phyloP scores from a whole-genome alignment of 768 basidiomycete species.

The Xerocomellus amylosporus region DNA sequence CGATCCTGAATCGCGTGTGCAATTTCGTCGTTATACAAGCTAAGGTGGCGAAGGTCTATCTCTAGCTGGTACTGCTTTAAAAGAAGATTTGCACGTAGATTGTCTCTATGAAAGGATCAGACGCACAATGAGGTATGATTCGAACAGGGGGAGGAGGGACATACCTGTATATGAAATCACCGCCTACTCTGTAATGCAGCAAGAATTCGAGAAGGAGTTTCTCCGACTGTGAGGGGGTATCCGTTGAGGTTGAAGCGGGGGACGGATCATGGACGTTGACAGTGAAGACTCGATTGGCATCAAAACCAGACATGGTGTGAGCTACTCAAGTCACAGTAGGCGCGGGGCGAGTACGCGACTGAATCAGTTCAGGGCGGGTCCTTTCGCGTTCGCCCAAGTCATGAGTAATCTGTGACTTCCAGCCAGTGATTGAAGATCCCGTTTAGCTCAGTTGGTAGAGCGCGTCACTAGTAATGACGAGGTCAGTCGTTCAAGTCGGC shows the following conservation, averaged over 20 bases:
- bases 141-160: slow-evolving; percentile 15
- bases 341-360: slow-evolving; percentile 8
- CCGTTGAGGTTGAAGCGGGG: slow-evolving; percentile 53
- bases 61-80: slow-evolving; percentile 85
- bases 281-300: slow-evolving; percentile 75
- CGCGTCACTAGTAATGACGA: slow-evolving; percentile 49
- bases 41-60: slow-evolving; percentile 75
- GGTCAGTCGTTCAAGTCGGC: slow-evolving; percentile 43
- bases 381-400: slow-evolving; percentile 25
- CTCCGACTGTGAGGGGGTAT: slow-evolving; percentile 78
- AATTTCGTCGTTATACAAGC: slow-evolving; percentile 90
- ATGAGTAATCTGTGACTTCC: background rate
- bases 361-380: slow-evolving; percentile 26
- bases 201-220: slow-evolving; percentile 83
- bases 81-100: slow-evolving; percentile 83
- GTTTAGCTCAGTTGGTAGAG: slow-evolving; percentile 51
- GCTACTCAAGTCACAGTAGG: background rate
- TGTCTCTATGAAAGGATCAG: slow-evolving; percentile 53
- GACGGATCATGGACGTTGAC: slow-evolving; percentile 70
- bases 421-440: slow-evolving; percentile 8
- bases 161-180: slow-evolving; percentile 89
- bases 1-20: slow-evolving; percentile 87
- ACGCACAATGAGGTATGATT: background rate
- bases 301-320: slow-evolving; percentile 78
- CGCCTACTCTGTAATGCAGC: slow-evolving; percentile 81